Evolutionary conservation across 2,329 filamentous ascomycete genomes (phyloP), one percentile per base, ranked within the genome.

Genomic region (Conoideocrella luteorostrata): DNA sequence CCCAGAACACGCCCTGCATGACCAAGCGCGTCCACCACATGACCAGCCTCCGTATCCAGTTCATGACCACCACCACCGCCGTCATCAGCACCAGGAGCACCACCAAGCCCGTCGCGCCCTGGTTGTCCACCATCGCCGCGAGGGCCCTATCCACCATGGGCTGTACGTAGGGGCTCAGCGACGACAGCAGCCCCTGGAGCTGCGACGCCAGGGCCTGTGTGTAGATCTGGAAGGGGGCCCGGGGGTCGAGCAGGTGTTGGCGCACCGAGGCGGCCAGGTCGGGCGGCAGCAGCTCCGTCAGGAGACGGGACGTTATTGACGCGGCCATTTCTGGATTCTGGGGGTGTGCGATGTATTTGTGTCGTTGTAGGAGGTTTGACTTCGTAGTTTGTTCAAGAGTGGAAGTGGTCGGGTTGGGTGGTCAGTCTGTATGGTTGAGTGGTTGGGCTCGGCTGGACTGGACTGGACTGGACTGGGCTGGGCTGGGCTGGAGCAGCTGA

Each of bases 11-110:
- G 33, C 88, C 52, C 20, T 75, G 67, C 50, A 87, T 61, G 10
- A 73, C 71, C 44, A 95, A 58, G n/a, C 76, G 70, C 41, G 88
- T 77, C 80, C 88, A 88, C 69, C 82, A 94, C 57, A 88, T 68
- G 46, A 95, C 71, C 17, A 88, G 67, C 47, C 87, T 77, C 48
- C 82, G 80, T 15, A 88, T 68, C 68, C 85, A 84, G 59, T 82
- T 75, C 50, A 93, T 69, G 45, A 90, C 60, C 58, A 88, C 70
- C 41, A 91, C 63, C 44, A 81, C 65, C 23, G 81, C 52, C 35
- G 83, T 64, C 44, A 66, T 49, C 12, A 64, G 49, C 22, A 61
- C 52, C 28, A 64, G 55, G 37, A 63, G 58, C 11, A 63, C 52
- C 39, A 64, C 46, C 41, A 61, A 45, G 41, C 59, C 57, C 46